Evolutionary conservation across 495 filamentous ascomycete species (phyloP).

Genomic region (Sordaria brevicollis): DNA sequence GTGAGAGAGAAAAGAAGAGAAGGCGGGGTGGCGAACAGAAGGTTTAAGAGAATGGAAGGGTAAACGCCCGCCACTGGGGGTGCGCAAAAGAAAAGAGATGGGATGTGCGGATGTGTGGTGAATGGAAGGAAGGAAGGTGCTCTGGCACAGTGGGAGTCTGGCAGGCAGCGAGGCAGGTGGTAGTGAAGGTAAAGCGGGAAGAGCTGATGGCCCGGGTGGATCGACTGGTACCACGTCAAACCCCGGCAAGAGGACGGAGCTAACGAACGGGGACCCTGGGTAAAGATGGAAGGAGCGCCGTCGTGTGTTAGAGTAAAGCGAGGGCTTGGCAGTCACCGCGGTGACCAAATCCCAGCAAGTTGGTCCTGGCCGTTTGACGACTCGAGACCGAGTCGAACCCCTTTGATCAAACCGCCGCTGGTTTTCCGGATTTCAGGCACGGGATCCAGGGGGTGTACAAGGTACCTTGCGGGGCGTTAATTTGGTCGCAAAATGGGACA

Average conservation of each 20-base stretch:
- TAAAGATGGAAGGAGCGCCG: background rate
- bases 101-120: background rate
- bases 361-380: constrained; percentile 13
- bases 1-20: constrained; percentile 10
- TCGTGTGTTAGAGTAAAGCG: background rate
- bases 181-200: background rate
- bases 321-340: background rate
- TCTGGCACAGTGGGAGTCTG: background rate
- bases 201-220: background rate
- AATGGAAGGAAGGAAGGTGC: background rate
- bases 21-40: constrained; percentile 14
- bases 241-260: background rate
- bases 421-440: background rate
- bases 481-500: background rate
- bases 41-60: constrained; percentile 12
- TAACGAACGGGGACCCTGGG: background rate
- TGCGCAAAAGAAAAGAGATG: constrained; percentile 10
- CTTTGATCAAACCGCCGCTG: background rate
- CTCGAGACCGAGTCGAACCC: background rate
- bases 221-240: background rate
- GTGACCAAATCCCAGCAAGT: constrained; percentile 10
- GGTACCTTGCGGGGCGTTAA: background rate
- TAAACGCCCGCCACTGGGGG: constrained; percentile 7
- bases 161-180: too few species aligned
- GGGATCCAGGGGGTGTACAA: background rate